Conservation (phyloP, 164 flowering plant species). For the Chloranthus sessilifolius region DNA sequence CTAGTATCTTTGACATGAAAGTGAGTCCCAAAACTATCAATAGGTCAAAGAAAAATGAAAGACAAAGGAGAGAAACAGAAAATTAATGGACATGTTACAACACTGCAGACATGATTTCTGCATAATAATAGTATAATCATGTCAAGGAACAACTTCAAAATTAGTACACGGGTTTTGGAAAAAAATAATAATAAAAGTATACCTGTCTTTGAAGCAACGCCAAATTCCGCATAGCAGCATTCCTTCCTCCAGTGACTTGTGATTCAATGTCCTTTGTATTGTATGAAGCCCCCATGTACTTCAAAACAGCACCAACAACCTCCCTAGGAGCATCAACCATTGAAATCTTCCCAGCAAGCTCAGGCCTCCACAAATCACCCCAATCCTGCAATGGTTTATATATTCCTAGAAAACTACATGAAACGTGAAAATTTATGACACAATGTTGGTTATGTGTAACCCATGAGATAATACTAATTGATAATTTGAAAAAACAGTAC, state of each 20-base stretch:
- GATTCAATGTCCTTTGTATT: slow-evolving; percentile 55
- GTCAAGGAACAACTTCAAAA: too few species aligned
- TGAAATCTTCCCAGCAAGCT: slow-evolving; percentile 87
- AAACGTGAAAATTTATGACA: neutral
- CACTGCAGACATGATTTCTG: too few species aligned
- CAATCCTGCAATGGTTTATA: slow-evolving; percentile 64
- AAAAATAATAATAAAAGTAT: too few species aligned
- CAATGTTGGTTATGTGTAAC: neutral
- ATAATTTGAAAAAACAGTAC: neutral
- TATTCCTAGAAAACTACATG: slow-evolving; percentile 2
- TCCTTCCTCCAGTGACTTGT: slow-evolving; percentile 71
- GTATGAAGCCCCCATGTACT: slow-evolving; percentile 93
- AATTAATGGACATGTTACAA: too few species aligned
- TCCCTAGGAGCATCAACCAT: slow-evolving; percentile 94
- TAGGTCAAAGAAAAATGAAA: too few species aligned
- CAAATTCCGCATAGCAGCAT: slow-evolving; percentile 58
- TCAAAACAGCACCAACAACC: slow-evolving; percentile 82
- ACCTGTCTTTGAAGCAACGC: slow-evolving; percentile 66
- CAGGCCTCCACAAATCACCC: slow-evolving; percentile 92
- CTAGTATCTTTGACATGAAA: too few species aligned
- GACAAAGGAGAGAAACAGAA: too few species aligned
- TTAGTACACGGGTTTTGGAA: too few species aligned
- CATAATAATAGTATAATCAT: too few species aligned
- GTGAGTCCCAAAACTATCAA: too few species aligned
- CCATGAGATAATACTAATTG: neutral